Base-by-base conservation (phyloP, 345 rosid genomes). In the Populus pruinosa region DNA sequence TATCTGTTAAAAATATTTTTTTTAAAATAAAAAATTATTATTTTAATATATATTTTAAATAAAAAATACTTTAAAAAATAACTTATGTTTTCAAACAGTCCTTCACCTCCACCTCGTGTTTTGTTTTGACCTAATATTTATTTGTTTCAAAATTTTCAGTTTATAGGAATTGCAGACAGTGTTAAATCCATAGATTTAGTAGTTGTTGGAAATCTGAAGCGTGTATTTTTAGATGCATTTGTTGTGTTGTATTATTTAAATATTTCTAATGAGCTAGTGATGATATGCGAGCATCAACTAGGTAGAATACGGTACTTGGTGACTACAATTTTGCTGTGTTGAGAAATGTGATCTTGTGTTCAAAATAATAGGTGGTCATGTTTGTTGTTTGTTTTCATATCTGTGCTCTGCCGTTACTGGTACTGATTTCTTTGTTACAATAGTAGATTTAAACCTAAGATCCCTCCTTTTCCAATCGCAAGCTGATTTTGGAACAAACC, bases 91-190 rank as follows among this genome's bases (percentile, higher is more conserved):
- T 43, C 98, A 95, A 80, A 89, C 98, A 7, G 76, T 5, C 88
- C 90, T 43, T 27, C 27, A 27, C 98, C 99, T 81, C 94, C 99
- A 56, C 25, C 75, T 47, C 90, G 99, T 95, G 66, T 9, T 49
- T 77, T 73, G 10, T 50, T 33, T 71, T 20, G 14, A 23, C 20
- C 25, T 50, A 6, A 6, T 18, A 10, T 78, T 23, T 25, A 4
- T 4, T 23, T 70, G 29, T 43, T 70, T 70, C 43, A 9, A 36
- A 25, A 38, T 55, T 61, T 16, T 17, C 18, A 29, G 67, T 50
- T 71, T 63, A 5, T 16, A 31, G 31, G 44, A 44, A 29, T 29
- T 56, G 68, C 64, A 25, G 36, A 21, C 7, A 16, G n/a, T 55
- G 20, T 55, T 55, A 27, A 31, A 23, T n/a, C 14, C 17, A 63